Evolutionary conservation across 2,329 filamentous ascomycete species (phyloP), one percentile per base, ranked within the genome.

Genomic region (Monosporascus sp.): DNA sequence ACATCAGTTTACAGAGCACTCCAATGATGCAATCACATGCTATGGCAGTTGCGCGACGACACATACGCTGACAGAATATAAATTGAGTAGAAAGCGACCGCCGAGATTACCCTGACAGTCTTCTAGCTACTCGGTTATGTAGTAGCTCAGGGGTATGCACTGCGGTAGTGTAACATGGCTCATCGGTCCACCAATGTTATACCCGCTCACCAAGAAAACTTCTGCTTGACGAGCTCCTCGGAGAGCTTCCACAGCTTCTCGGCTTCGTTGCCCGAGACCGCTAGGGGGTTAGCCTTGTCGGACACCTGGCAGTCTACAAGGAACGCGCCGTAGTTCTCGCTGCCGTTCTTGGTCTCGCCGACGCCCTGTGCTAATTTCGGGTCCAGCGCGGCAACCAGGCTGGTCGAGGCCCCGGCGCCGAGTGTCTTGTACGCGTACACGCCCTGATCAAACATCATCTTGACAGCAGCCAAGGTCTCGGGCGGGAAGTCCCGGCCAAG

Each of bases 161-260:
- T 34, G 5, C 14, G 31, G 11, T 34, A 14, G 9, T 14, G 14
- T 34, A 5, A 34, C 3, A 14, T 1, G 31, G 4, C 31, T 34
- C 31, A 34, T 34, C 31, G 5, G 11, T 5, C 31, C 9, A 31
- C 27, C 31, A 34, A 34, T 14, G 5, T 14, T 14, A 5, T 34
- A 11, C 31, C 31, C 31, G 11, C 26, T 61, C 45, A 68, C 61
- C 61, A 69, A 47, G 58, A 40, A 52, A 72, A 72, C 50, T 64
- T 64, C 62, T 71, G 60, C 50, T 63, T 62, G 26, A 72, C 69
- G 58, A 72, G 38, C 45, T 65, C 61, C 58, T 72, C 66, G 0
- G 69, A 70, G 16, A 68, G 5, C 47, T 64, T 61, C 72, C 71
- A 73, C 41, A 74, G 59, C 59, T 55, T 71, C 56, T 70, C 69